Evolutionary conservation across 495 filamentous ascomycete species (phyloP).

Genomic region (Lophium mytilinum): DNA sequence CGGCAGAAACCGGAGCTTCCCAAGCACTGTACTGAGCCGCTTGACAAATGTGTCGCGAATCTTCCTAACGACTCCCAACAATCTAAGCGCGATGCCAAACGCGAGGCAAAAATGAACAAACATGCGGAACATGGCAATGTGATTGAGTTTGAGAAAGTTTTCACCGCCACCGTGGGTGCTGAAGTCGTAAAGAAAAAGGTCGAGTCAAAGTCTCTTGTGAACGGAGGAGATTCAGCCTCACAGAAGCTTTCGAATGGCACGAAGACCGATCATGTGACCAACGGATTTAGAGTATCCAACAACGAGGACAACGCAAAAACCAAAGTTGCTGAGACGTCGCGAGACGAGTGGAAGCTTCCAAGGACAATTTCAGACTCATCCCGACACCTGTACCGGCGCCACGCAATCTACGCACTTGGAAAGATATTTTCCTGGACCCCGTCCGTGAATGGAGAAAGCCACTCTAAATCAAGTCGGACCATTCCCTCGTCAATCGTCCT

Average conservation of each 20-base stretch:
- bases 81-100: not conserved
- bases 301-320: not conserved
- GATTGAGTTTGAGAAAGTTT: conserved; percentile 44
- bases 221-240: not conserved
- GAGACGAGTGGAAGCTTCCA: conserved; percentile 18
- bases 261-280: not conserved
- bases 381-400: conserved; percentile 31
- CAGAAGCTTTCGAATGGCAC: conserved; percentile 1
- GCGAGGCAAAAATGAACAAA: conserved; percentile 35
- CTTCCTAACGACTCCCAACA: conserved; percentile 16
- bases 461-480: conserved; percentile 11
- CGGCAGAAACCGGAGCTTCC: not conserved
- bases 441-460: conserved; percentile 22
- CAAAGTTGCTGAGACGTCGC: not conserved
- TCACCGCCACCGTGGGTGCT: conserved; percentile 30
- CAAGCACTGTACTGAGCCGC: not conserved
- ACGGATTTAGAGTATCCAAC: not conserved
- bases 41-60: conserved; percentile 37
- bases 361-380: conserved; percentile 1
- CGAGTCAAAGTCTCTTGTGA: not conserved
- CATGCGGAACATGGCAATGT: conserved; percentile 39
- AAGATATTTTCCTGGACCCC: conserved; percentile 41
- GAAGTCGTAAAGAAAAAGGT: not conserved
- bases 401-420: conserved; percentile 44
- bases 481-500: conserved; percentile 15